A percentile compares a stretch with the other conserved stretches of the same genome.
Conservation (phyloP, 768 basidiomycete species). For the Leccinum truebloodii region DNA sequence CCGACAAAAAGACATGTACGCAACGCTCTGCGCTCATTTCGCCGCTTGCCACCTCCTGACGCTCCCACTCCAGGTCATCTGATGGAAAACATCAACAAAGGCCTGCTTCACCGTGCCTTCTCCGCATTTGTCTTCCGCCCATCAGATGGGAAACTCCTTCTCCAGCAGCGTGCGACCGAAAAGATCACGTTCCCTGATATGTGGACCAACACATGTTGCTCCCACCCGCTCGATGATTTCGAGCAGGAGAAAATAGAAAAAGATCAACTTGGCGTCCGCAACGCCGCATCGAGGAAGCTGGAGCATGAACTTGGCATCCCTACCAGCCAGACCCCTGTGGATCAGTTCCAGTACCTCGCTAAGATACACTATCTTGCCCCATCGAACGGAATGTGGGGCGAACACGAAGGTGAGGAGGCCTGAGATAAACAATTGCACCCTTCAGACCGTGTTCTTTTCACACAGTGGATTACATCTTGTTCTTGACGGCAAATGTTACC, state of each 20-base stretch:
- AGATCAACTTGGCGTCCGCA: conserved; percentile 79
- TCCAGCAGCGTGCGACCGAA: conserved; percentile 95
- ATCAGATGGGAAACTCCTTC: conserved; percentile 85
- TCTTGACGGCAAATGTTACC: conserved; percentile 85
- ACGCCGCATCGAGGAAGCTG: conserved; percentile 93
- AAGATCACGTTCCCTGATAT: conserved; percentile 99
- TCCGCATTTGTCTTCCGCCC: conserved; percentile 97
- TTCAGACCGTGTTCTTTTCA: conserved; percentile 12
- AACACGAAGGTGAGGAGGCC: conserved; percentile 81
- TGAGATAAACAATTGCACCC: background rate
- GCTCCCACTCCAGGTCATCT: conserved; percentile 63
- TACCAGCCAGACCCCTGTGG: conserved; percentile 67
- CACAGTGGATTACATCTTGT: conserved; percentile 96
- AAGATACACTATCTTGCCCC: conserved; percentile 98
- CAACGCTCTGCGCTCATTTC: conserved; percentile 13
- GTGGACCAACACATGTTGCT: conserved; percentile 99
- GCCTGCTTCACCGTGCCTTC: conserved; percentile 95
- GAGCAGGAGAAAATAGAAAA: conserved; percentile 76
- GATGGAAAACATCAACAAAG: conserved; percentile 95
- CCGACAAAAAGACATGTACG: conserved; percentile 96
- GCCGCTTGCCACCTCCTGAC: conserved; percentile 1
- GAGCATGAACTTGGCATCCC: conserved; percentile 97
- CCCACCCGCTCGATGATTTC: conserved; percentile 93
- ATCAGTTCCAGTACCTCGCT: conserved; percentile 92
- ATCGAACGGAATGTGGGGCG: conserved; percentile 91